Conservation (phyloP, 2,329 filamentous ascomycete genomes). For the Penicillium paneum region DNA sequence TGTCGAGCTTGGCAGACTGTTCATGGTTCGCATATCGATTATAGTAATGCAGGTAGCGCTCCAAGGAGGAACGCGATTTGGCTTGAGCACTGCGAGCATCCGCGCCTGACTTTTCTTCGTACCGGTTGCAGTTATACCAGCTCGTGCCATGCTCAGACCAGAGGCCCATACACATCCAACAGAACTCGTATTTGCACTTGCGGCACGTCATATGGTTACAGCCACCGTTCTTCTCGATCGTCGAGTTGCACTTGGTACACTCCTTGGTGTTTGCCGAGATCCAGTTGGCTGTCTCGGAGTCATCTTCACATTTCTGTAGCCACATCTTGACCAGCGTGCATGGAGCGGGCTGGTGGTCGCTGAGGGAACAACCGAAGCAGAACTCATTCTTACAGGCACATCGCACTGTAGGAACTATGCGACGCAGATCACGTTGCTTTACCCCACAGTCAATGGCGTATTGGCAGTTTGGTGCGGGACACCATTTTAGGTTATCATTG, state of each 20-base stretch:
- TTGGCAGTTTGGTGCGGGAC: slow-evolving; percentile 92
- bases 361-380: slow-evolving; percentile 89
- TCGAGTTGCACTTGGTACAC: slow-evolving; percentile 91
- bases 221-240: slow-evolving; percentile 97
- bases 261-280: slow-evolving; percentile 99
- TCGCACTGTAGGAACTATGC: slow-evolving; percentile 82
- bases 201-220: slow-evolving; percentile 98
- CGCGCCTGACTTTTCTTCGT: slow-evolving; percentile 88
- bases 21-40: slow-evolving; percentile 99
- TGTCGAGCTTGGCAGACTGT: slow-evolving; percentile 93
- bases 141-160: slow-evolving; percentile 98
- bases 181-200: slow-evolving; percentile 95
- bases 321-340: slow-evolving; percentile 89
- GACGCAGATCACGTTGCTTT: slow-evolving; percentile 80
- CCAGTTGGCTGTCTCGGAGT: slow-evolving; percentile 98
- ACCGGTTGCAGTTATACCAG: slow-evolving; percentile 99
- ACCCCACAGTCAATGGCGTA: slow-evolving; percentile 87
- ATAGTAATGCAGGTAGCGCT: slow-evolving; percentile 98
- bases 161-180: slow-evolving; percentile 99
- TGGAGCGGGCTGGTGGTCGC: slow-evolving; percentile 89
- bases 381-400: slow-evolving; percentile 84
- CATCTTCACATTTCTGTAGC: slow-evolving; percentile 97
- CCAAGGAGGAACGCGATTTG: slow-evolving; percentile 81
- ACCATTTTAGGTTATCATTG: slow-evolving; percentile 94
- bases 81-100: slow-evolving; percentile 91